Percentiles rank a stretch among this genome's conserved stretches.
Conservation (phyloP, 352 stramenopile species). For the Globisporangium alternatum region DNA sequence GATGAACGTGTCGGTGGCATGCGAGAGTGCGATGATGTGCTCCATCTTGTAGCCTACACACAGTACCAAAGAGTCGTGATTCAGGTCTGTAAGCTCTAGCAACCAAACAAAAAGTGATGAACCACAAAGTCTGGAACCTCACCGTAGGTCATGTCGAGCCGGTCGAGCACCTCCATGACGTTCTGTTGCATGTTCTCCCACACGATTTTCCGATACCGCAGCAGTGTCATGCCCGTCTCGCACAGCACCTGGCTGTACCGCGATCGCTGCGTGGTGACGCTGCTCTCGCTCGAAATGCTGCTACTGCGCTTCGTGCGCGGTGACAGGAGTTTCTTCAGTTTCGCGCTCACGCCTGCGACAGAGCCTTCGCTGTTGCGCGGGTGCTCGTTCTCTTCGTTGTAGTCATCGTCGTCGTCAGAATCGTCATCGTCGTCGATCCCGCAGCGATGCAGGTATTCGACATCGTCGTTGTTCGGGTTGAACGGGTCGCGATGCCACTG, state of each 20-base stretch:
- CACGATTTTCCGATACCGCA: constrained; percentile 81
- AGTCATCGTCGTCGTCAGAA: constrained; percentile 61
- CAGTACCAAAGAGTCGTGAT: background rate
- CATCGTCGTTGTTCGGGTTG: constrained; percentile 69
- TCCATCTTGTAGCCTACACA: constrained; percentile 81
- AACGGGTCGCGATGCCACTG: constrained; percentile 89
- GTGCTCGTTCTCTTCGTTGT: constrained; percentile 35
- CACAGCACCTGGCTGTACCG: constrained; percentile 69
- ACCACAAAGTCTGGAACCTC: background rate
- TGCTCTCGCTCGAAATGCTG: constrained; percentile 27
- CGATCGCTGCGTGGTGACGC: constrained; percentile 23
- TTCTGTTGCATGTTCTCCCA: constrained; percentile 87
- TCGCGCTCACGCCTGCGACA: constrained; percentile 16
- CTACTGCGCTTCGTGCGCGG: constrained; percentile 33
- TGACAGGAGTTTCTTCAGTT: constrained; percentile 23
- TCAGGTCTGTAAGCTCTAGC: background rate
- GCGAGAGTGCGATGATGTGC: constrained; percentile 80
- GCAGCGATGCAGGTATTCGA: constrained; percentile 74
- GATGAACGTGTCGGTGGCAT: constrained; percentile 70
- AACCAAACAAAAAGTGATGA: background rate
- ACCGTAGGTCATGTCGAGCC: constrained; percentile 75
- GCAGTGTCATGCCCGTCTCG: constrained; percentile 73
- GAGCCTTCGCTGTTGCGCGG: constrained; percentile 4
- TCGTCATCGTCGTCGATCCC: constrained; percentile 81
- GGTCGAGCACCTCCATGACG: constrained; percentile 65